These are phyloP conservation scores for Cubamyces sp. DNA, from an alignment of 768 basidiomycete species.

Conservation along the genomic window DNA sequence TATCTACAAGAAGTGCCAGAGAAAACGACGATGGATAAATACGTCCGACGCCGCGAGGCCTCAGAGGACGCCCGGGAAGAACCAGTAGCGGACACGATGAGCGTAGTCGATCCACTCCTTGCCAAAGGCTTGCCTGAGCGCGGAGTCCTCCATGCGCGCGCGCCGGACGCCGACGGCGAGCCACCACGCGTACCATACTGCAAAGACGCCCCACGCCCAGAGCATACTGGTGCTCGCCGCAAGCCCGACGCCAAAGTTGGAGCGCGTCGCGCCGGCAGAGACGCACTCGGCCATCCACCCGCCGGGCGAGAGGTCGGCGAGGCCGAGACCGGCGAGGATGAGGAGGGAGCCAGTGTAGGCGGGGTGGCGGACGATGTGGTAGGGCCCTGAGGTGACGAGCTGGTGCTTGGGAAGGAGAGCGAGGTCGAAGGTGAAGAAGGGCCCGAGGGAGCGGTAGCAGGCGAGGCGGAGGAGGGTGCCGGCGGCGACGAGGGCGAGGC, in stretches of 20 bases:
- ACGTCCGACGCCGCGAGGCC: background rate
- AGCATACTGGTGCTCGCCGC: background rate
- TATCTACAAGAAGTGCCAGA: background rate
- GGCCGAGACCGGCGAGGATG: slow-evolving; percentile 24
- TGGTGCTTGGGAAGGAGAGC: slow-evolving; percentile 36
- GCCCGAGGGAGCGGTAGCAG: slow-evolving; percentile 40
- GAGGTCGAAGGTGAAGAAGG: slow-evolving; percentile 42
- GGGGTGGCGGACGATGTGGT: slow-evolving; percentile 42
- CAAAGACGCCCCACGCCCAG: slow-evolving; percentile 22
- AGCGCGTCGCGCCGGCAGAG: slow-evolving; percentile 4
- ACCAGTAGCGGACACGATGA: slow-evolving; percentile 24
- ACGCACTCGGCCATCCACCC: slow-evolving; percentile 30
- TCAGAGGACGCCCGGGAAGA: slow-evolving; percentile 28
- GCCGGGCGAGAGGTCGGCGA: slow-evolving; percentile 24
- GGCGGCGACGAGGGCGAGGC: slow-evolving; percentile 24
- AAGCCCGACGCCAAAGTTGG: background rate
- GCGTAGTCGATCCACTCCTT: slow-evolving; percentile 31
- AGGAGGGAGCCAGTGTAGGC: slow-evolving; percentile 35
- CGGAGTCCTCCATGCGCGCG: slow-evolving; percentile 28
- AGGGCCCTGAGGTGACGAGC: slow-evolving; percentile 41
- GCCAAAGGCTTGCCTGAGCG: slow-evolving; percentile 24
- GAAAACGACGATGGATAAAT: background rate
- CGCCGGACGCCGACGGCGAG: slow-evolving; percentile 20
- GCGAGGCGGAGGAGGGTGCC: slow-evolving; percentile 27
- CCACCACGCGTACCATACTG: slow-evolving; percentile 26